A percentile compares a stretch with the other conserved stretches of the same genome.
Evolutionary conservation across 2,329 filamentous ascomycete species (phyloP).

Genomic region (Monilinia fructicola): DNA sequence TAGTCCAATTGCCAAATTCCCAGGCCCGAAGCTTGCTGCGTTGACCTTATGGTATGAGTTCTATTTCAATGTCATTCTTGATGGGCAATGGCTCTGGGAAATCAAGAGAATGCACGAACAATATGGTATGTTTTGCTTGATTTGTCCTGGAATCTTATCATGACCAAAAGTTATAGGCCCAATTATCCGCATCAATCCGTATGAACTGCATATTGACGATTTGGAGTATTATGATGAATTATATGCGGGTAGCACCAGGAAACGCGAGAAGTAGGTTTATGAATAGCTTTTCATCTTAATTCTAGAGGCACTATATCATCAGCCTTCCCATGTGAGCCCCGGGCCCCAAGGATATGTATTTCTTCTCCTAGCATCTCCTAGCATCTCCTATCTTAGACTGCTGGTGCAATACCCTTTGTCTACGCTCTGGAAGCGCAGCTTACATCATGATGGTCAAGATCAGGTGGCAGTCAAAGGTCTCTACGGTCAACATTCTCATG

Average conservation of each 20-base stretch:
- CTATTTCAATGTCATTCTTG: slow-evolving; percentile 47
- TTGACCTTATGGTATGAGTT: slow-evolving; percentile 37
- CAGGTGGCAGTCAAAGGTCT: background rate
- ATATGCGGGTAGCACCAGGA: slow-evolving; percentile 37
- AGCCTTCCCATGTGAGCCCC: background rate
- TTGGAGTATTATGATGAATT: slow-evolving; percentile 45
- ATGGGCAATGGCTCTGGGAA: slow-evolving; percentile 46
- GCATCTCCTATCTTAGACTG: background rate
- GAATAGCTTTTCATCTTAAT: background rate
- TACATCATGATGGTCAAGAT: background rate
- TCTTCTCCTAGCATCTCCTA: background rate
- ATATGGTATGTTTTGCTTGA: slow-evolving; percentile 43
- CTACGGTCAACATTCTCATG: background rate
- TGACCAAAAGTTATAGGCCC: background rate
- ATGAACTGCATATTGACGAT: slow-evolving; percentile 45
- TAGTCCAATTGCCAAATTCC: slow-evolving; percentile 40
- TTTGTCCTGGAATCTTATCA: slow-evolving; percentile 21
- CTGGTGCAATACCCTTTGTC: background rate
- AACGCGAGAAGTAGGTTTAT: slow-evolving; percentile 27
- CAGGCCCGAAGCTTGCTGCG: slow-evolving; percentile 41
- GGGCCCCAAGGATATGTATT: background rate
- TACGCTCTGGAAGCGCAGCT: no score
- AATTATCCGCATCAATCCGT: slow-evolving; percentile 27
- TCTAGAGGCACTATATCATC: no score
- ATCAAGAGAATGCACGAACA: slow-evolving; percentile 46